Evolutionary conservation across 2,329 filamentous ascomycete genomes (phyloP).

Genomic region (Ambrosiella cleistominuta): DNA sequence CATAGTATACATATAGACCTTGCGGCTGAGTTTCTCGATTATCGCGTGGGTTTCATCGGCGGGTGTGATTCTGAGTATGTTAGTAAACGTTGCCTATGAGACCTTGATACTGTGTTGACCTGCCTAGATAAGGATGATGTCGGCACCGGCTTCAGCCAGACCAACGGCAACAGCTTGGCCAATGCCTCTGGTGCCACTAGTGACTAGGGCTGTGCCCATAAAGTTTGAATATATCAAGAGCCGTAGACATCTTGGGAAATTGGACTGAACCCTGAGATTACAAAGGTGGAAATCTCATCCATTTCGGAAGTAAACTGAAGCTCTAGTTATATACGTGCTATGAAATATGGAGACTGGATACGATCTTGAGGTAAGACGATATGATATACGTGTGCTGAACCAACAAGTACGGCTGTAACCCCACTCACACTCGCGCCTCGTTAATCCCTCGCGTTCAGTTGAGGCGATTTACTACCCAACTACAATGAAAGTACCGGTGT

Average conservation of each 20-base stretch:
- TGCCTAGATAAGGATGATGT: slow-evolving; percentile 38
- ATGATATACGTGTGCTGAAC: too few relatives aligned
- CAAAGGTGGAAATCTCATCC: not conserved
- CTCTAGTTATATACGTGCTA: not conserved
- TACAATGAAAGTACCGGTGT: not conserved
- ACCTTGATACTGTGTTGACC: not conserved
- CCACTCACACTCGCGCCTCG: not conserved
- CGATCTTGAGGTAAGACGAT: too few relatives aligned
- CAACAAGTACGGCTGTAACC: not conserved
- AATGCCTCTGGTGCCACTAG: slow-evolving; percentile 40
- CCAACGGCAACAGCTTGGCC: slow-evolving; percentile 39
- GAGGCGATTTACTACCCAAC: not conserved
- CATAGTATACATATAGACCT: slow-evolving; percentile 47
- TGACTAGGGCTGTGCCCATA: slow-evolving; percentile 38
- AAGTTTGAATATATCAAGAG: slow-evolving; percentile 31
- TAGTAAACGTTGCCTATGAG: not conserved
- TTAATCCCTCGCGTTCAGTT: slow-evolving; percentile 1
- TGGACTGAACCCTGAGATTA: not conserved
- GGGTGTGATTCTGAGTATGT: not conserved
- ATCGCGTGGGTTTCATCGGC: slow-evolving; percentile 37
- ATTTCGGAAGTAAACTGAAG: not conserved
- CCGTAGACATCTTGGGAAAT: not conserved
- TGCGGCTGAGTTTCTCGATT: slow-evolving; percentile 48
- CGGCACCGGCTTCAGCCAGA: slow-evolving; percentile 40
- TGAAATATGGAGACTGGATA: too few relatives aligned